Percentiles rank a stretch among this genome's conserved stretches.
Evolutionary conservation across 2,329 filamentous ascomycete species (phyloP).

Genomic region (Paraphaeosphaeria sporulosa): DNA sequence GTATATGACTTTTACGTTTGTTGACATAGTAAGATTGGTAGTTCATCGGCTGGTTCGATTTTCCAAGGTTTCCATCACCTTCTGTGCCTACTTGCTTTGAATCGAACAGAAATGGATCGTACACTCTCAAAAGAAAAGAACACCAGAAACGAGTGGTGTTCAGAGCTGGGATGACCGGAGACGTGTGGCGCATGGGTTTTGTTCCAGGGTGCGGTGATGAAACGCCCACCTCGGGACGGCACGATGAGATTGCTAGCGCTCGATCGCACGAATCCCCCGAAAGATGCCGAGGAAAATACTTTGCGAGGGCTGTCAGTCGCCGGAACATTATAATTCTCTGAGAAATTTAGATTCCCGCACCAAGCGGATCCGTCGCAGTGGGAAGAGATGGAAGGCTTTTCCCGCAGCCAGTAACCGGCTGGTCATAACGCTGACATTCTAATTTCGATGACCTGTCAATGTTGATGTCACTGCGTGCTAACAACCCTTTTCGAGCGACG

Average conservation of each 20-base stretch:
- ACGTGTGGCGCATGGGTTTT: not conserved
- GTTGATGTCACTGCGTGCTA: not conserved
- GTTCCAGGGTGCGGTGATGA: not conserved
- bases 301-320: not conserved
- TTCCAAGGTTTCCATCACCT: not conserved
- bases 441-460: not conserved
- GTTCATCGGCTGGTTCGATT: constrained; percentile 9
- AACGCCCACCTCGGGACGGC: not conserved
- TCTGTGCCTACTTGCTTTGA: not conserved
- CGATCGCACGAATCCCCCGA: not conserved
- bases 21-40: not conserved
- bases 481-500: not conserved
- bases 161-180: not conserved
- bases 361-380: not conserved
- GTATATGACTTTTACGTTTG: not conserved
- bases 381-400: not conserved
- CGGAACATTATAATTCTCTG: no score
- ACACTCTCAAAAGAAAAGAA: not conserved
- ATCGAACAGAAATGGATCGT: not conserved
- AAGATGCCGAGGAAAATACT: not conserved
- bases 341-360: no score
- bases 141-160: not conserved
- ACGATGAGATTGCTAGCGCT: not conserved
- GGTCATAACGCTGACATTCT: not conserved
- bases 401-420: not conserved